Evolutionary conservation across 1,139 yeast genomes (phyloP).

Genomic region (Yamadazyma friedrichii): DNA sequence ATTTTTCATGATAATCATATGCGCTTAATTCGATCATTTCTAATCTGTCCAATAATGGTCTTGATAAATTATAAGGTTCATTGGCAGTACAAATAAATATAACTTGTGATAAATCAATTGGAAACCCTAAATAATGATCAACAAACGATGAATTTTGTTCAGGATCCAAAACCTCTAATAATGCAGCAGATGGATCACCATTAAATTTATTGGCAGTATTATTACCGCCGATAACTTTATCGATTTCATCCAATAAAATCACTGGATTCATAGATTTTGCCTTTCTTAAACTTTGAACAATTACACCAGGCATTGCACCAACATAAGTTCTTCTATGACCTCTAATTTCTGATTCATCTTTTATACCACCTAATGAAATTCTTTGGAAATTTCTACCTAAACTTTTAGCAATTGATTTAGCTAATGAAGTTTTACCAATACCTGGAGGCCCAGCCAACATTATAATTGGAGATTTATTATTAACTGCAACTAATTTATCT

Average conservation of each 20-base stretch:
- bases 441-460: slow-evolving; percentile 94
- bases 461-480: slow-evolving; percentile 67
- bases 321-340: slow-evolving; percentile 94
- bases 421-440: slow-evolving; percentile 89
- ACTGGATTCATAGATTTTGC: slow-evolving; percentile 85
- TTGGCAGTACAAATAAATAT: slow-evolving; percentile 91
- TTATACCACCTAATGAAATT: slow-evolving; percentile 82
- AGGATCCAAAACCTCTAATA: slow-evolving; percentile 87
- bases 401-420: slow-evolving; percentile 81
- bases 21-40: slow-evolving; percentile 82
- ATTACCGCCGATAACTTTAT: slow-evolving; percentile 69
- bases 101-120: slow-evolving; percentile 81
- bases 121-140: slow-evolving; percentile 87
- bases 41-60: slow-evolving; percentile 83
- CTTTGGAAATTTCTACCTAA: slow-evolving; percentile 80
- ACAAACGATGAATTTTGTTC: slow-evolving; percentile 79
- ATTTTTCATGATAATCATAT: slow-evolving; percentile 77
- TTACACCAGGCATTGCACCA: slow-evolving; percentile 90
- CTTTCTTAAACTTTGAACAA: slow-evolving; percentile 76
- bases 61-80: slow-evolving; percentile 68
- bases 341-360: slow-evolving; percentile 87
- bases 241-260: slow-evolving; percentile 86
- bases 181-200: slow-evolving; percentile 92
- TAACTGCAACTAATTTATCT: slow-evolving; percentile 29
- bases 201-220: slow-evolving; percentile 51